Base-by-base conservation (phyloP, 2,329 filamentous ascomycete species). In the Nothophaeocryptopus gaeumannii region DNA sequence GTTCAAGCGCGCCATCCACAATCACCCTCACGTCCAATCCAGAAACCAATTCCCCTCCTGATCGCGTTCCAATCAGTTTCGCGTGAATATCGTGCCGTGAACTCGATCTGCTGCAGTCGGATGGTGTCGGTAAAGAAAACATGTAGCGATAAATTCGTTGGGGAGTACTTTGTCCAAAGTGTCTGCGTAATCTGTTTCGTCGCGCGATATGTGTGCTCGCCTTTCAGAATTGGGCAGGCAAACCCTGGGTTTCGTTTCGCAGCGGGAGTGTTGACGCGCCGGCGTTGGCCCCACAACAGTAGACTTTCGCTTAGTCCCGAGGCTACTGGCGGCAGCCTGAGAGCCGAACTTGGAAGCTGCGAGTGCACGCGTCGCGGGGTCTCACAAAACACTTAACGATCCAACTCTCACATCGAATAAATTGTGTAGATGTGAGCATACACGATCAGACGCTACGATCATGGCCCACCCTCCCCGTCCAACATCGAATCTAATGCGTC, bases 1-100 rank as follows among this genome's bases (percentile, higher is more conserved):
- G 74, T 91, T 91, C 61, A 92, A 78, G 74, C 87, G 81, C 73
- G 88, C 88, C 88, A 92, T 92, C 45, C 59, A 54, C 39, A 47
- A 43, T 3, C 20, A 26, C 20, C 20, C 20, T 26, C 20, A 26
- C 20, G 20, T 26, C 20, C 20, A 26, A 7, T 26, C 20, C 20
- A 26, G 20, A 26, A 26, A 26, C 20, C 20, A 26, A 26, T 26
- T 26, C 20, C 20, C 7, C 20, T 26, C 20, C 20, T 7, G 20
- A 26, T 26, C 20, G 20, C 20, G 20, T 26, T 7, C 4, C 20
- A 26, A 26, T 26, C 20, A 26, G 7, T 26, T 26, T 26, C 20
- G 20, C 20, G 20, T 26, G 7, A 26, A 26, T 26, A 7, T 26
- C 20, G 20, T 26, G 20, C 20, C 20, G 20, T 26, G 7, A 26